Evolutionary conservation across 2,329 filamentous ascomycete genomes (phyloP), one percentile per base, ranked within the genome.

Genomic region (Nakataea oryzae): DNA sequence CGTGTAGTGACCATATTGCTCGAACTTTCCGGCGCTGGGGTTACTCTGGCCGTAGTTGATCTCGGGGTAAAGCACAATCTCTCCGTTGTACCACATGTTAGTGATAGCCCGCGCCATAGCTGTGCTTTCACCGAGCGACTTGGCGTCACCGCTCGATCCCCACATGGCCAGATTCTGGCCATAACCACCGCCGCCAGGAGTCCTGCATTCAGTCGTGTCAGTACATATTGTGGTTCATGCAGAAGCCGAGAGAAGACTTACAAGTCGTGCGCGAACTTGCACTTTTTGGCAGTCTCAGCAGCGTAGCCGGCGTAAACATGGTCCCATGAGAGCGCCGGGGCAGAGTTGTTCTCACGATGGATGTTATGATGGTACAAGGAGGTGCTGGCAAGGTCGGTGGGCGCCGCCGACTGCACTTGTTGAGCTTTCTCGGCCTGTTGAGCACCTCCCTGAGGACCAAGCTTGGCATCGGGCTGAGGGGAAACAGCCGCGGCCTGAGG

Each of bases 121-220:
- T 64, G 74, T 75, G n/a, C 76, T 72, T 2, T 74, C 70, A 64
- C 84, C 80, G 67, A 87, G 80, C 65, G 70, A 65, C 64, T 74
- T 66, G 28, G 78, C 73, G 58, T 77, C 67, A 50, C 69, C 74
- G 30, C 74, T 73, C 59, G 74, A 74, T 58, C 76, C 81, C 71
- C 74, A 81, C 67, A 87, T 86, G 70, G 90, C 93, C 63, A 97
- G 87, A 82, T 97, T 99, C 79, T 99, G 95, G 66, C 95, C 95
- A 71, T 95, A 96, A 57, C 82, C 80, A 62, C 85, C 85, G 60
- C 78, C 80, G 65, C 84, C 83, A 58, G 82, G 77, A 29, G 77
- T 73, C 68, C 82, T 86, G 68, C 63, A 50, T 54, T 50, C 28
- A 29, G 5, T 32, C 11, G n/a, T 21, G 11, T 12, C 28, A 61